Evolutionary conservation across 495 filamentous ascomycete genomes (phyloP).

Genomic region (Lophium mytilinum): DNA sequence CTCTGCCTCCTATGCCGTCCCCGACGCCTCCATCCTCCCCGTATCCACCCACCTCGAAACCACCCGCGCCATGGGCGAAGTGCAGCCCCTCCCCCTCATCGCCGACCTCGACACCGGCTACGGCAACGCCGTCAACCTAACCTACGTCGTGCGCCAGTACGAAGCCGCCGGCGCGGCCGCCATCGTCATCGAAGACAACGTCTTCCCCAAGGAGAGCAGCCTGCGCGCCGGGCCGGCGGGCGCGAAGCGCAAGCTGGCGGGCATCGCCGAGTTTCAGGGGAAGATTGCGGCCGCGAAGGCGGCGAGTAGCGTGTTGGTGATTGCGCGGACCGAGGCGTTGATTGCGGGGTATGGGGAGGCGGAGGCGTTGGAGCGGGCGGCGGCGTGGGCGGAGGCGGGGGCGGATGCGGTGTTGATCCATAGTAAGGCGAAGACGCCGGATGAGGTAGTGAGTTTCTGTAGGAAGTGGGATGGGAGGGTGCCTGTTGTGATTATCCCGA

Average conservation of each 20-base stretch:
- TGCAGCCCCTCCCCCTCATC: too few relatives aligned
- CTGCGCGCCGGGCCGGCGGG: not conserved
- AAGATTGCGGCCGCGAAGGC: not conserved
- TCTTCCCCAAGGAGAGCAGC: not conserved
- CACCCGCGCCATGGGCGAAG: too few relatives aligned
- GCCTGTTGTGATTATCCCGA: too few relatives aligned
- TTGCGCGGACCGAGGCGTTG: not conserved
- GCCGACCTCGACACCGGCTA: too few relatives aligned
- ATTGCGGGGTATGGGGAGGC: not conserved
- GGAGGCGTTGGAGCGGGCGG: not conserved
- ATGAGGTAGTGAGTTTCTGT: too few relatives aligned
- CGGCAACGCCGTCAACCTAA: too few relatives aligned
- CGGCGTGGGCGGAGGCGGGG: not conserved
- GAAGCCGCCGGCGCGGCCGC: not conserved
- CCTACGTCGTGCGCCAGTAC: not conserved
- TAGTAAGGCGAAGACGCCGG: not conserved
- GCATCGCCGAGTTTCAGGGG: not conserved
- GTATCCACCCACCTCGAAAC: too few relatives aligned
- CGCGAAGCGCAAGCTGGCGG: not conserved
- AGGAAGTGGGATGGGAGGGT: too few relatives aligned
- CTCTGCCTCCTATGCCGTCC: not conserved
- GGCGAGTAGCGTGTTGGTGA: not conserved
- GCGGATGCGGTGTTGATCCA: not conserved
- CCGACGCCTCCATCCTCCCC: too few relatives aligned
- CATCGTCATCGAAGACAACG: constrained; percentile 1